Percentiles rank a stretch among this genome's conserved stretches.
Conservation (phyloP, 1,284 basidiomycete genomes). For the Ustilago crameri region DNA sequence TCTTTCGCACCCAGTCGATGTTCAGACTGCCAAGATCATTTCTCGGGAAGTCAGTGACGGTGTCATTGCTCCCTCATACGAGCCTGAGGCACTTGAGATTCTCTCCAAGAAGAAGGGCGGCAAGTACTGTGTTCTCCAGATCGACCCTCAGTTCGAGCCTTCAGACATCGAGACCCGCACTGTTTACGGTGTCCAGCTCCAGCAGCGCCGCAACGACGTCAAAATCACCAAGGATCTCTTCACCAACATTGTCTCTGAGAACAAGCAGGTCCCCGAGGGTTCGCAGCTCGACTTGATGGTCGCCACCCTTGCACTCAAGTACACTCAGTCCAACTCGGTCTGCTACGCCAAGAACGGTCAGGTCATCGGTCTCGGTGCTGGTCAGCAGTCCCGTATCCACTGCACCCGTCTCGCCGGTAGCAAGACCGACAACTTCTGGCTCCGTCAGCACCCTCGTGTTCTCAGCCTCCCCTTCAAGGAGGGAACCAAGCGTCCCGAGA, state of each 20-base stretch:
- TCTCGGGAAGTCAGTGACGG: slow-evolving; percentile 98
- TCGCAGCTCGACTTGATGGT: slow-evolving; percentile 65
- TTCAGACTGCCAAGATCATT: slow-evolving; percentile 94
- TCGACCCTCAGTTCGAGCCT: slow-evolving; percentile 64
- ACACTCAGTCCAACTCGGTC: slow-evolving; percentile 99
- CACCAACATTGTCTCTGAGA: slow-evolving; percentile 86
- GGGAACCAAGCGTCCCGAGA: slow-evolving; percentile 95
- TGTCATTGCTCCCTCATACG: slow-evolving; percentile 94
- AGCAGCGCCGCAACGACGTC: slow-evolving; percentile 90
- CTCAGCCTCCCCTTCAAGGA: slow-evolving; percentile 94
- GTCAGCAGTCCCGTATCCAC: slow-evolving; percentile 98
- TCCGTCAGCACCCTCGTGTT: slow-evolving; percentile 93
- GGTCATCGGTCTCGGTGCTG: slow-evolving; percentile 94
- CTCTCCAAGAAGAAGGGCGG: slow-evolving; percentile 96
- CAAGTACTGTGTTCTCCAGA: slow-evolving; percentile 92
- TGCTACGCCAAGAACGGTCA: slow-evolving; percentile 93
- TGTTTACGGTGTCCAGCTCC: slow-evolving; percentile 90
- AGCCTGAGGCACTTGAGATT: slow-evolving; percentile 86
- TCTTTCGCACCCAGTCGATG: slow-evolving; percentile 89
- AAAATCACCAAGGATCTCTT: slow-evolving; percentile 87
- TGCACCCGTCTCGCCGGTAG: slow-evolving; percentile 96
- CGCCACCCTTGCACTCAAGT: slow-evolving; percentile 95
- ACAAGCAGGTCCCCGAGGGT: slow-evolving; percentile 74
- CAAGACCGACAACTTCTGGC: slow-evolving; percentile 99
- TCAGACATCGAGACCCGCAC: slow-evolving; percentile 83